A percentile compares a stretch with the other conserved stretches of the same genome.
Conservation (phyloP, 495 filamentous ascomycete genomes). For the Hypoxylon subgilvum region DNA sequence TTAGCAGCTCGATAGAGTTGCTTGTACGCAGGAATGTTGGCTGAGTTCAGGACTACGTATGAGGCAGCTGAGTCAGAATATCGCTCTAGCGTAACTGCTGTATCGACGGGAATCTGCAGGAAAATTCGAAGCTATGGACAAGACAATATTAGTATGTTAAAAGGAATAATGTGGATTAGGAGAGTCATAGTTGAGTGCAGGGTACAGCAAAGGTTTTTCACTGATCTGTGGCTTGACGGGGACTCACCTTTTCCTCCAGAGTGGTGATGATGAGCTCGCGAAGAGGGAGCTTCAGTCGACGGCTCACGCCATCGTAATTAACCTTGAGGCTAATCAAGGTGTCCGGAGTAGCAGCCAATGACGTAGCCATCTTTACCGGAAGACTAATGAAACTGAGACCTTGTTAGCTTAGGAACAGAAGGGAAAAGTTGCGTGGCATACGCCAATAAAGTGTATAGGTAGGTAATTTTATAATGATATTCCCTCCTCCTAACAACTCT, state of each 20-base stretch:
- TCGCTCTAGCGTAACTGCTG: slow-evolving; percentile 81
- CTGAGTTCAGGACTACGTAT: slow-evolving; percentile 78
- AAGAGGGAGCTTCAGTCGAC: slow-evolving; percentile 89
- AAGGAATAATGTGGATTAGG: not conserved
- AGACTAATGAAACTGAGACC: slow-evolving; percentile 12
- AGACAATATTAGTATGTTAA: slow-evolving; percentile 28
- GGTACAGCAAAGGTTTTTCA: not conserved
- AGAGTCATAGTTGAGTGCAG: not conserved
- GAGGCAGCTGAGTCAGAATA: slow-evolving; percentile 91
- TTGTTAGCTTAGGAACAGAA: slow-evolving; percentile 1
- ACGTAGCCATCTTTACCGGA: slow-evolving; percentile 38
- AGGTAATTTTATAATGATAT: slow-evolving; percentile 4
- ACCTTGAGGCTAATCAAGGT: slow-evolving; percentile 88
- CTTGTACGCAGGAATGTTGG: slow-evolving; percentile 87
- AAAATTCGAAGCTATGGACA: slow-evolving; percentile 72
- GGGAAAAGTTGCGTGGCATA: not conserved
- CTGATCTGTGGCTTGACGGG: not conserved
- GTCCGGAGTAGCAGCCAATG: slow-evolving; percentile 50
- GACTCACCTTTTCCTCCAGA: slow-evolving; percentile 85
- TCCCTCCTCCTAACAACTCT: slow-evolving; percentile 1
- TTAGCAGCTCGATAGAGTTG: slow-evolving; percentile 96
- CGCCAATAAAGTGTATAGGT: slow-evolving; percentile 1
- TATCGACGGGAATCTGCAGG: slow-evolving; percentile 71
- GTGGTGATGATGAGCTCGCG: slow-evolving; percentile 77
- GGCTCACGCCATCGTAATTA: slow-evolving; percentile 69